These are phyloP conservation scores for Inonotus obliquus DNA, from an alignment of 1,284 basidiomycete genomes.

Conservation along the genomic window DNA sequence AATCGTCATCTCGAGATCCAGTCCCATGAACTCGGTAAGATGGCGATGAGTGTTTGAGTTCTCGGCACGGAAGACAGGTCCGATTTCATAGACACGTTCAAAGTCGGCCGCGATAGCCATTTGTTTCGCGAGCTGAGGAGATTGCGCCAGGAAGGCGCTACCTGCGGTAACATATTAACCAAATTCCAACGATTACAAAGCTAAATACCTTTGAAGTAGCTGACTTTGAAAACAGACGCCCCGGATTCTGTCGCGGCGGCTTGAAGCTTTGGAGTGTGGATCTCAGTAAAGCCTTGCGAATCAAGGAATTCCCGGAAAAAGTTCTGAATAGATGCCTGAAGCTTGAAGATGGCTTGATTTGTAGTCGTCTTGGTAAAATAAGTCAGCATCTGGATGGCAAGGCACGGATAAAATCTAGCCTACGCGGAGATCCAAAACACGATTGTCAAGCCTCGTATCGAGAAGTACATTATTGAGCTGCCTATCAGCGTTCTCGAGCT, in stretches of 20 bases:
- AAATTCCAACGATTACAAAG: background rate
- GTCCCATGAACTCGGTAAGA: conserved; percentile 97
- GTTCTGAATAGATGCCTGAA: conserved; percentile 85
- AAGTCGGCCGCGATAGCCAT: conserved; percentile 99
- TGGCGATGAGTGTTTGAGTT: conserved; percentile 97
- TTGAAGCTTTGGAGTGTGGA: conserved; percentile 97
- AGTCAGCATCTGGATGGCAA: conserved; percentile 17
- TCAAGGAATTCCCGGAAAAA: conserved; percentile 88
- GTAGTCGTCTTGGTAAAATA: conserved; percentile 68
- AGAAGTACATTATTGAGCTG: conserved; percentile 62
- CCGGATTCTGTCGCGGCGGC: conserved; percentile 97
- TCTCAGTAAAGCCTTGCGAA: conserved; percentile 81
- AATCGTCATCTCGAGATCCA: conserved; percentile 99
- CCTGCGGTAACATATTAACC: conserved; percentile 41
- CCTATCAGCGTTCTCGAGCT: conserved; percentile 49
- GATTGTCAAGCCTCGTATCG: conserved; percentile 93
- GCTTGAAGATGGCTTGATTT: conserved; percentile 94
- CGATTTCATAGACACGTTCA: conserved; percentile 97
- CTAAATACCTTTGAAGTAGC: conserved; percentile 87
- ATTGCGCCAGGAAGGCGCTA: conserved; percentile 91
- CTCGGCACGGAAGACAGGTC: conserved; percentile 96
- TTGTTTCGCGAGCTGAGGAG: conserved; percentile 96
- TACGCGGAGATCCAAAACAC: conserved; percentile 90
- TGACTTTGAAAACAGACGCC: conserved; percentile 95
- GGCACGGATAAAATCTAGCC: conserved; percentile 26